Evolutionary conservation across 495 filamentous ascomycete genomes (phyloP).

Genomic region (Tuber calosporum): DNA sequence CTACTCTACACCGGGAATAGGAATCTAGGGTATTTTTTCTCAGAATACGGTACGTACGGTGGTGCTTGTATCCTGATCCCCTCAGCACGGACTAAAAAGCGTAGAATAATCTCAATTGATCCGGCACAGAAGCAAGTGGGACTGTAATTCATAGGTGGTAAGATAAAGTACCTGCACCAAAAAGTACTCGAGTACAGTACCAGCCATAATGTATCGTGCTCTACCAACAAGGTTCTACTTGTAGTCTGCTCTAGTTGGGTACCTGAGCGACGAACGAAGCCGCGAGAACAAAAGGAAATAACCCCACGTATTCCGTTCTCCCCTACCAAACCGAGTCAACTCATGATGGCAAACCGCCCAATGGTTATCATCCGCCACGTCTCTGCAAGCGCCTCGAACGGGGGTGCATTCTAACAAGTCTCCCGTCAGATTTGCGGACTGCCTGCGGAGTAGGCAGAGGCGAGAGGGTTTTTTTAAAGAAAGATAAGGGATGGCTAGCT

Average conservation of each 20-base stretch:
- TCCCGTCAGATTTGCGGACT: background rate
- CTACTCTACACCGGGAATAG: background rate
- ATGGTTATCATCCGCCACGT: constrained; percentile 1
- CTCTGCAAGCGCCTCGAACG: background rate
- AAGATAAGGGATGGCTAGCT: background rate
- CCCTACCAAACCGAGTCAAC: background rate
- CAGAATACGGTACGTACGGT: too few relatives aligned
- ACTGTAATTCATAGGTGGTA: background rate
- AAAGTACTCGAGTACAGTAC: background rate
- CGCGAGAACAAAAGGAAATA: background rate
- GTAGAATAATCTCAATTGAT: background rate
- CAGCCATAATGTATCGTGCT: background rate
- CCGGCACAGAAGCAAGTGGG: background rate
- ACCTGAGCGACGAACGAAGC: background rate
- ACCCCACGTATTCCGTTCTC: background rate
- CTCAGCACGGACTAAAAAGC: background rate
- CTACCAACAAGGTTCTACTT: background rate
- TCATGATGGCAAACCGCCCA: background rate
- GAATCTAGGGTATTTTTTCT: background rate
- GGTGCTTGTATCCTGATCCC: background rate
- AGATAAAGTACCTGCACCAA: background rate
- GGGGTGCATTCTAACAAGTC: background rate
- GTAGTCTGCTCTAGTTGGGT: background rate
- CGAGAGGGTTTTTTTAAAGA: background rate
- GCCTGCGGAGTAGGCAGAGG: background rate